These are phyloP conservation scores for Camellia sinensis DNA, from an alignment of 148 eudicot species.

Conservation along the genomic window DNA sequence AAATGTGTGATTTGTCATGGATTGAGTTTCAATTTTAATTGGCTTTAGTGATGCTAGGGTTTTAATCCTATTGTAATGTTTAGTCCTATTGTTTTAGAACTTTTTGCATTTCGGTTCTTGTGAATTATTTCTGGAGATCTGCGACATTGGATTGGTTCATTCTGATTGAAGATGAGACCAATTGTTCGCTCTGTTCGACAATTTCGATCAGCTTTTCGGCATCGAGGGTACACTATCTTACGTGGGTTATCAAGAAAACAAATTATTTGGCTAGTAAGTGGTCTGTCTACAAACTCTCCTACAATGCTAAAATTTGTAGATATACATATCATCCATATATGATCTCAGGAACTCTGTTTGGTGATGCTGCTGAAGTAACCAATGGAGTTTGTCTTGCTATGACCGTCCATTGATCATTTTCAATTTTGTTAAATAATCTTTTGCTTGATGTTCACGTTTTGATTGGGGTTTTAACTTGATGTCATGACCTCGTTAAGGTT, in stretches of 20 bases:
- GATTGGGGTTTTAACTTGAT: no score
- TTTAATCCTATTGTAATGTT: no score
- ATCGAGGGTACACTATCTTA: conserved; percentile 20
- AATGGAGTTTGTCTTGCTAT: conserved; percentile 41
- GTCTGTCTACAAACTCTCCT: conserved; percentile 24
- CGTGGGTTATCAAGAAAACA: conserved; percentile 29
- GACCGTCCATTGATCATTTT: not conserved
- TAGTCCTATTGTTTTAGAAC: no score
- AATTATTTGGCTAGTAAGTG: conserved; percentile 20
- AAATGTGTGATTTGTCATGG: no score
- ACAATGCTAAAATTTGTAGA: conserved; percentile 22
- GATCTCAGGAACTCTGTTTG: conserved; percentile 40
- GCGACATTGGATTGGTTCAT: no score
- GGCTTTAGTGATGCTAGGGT: no score
- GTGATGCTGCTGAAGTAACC: conserved; percentile 38
- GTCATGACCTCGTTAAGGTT: no score
- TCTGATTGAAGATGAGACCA: not conserved
- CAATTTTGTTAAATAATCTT: not conserved
- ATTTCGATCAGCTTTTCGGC: conserved; percentile 34
- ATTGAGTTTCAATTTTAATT: no score
- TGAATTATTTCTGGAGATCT: no score
- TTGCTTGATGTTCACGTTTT: no score
- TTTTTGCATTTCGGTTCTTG: no score
- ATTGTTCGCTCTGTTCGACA: conserved; percentile 38
- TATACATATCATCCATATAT: conserved; percentile 27